A percentile compares a stretch with the other conserved stretches of the same genome.
Conservation (phyloP, 805 yeast genomes). For the Metschnikowia picachoensis region DNA sequence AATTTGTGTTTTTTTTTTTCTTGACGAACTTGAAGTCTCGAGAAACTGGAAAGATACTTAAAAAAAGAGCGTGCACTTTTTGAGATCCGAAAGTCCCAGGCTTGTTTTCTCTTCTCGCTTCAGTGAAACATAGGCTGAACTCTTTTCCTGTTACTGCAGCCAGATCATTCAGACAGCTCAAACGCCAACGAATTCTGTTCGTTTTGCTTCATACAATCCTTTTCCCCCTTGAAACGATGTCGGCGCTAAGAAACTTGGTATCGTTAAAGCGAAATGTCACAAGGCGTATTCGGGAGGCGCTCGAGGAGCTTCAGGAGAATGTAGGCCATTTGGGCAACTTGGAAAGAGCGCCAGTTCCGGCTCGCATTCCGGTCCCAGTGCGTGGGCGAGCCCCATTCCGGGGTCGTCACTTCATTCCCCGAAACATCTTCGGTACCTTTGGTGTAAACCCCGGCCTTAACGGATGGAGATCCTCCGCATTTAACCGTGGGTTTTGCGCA, state of each 20-base stretch:
- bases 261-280: constrained; percentile 42
- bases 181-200: too few species aligned
- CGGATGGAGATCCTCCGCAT: background rate
- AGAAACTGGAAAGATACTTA: too few species aligned
- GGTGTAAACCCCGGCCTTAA: background rate
- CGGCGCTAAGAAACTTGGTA: constrained; percentile 37
- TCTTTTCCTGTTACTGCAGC: too few species aligned
- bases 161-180: too few species aligned
- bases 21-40: too few species aligned
- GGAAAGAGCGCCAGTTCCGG: constrained; percentile 20
- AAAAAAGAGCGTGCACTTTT: too few species aligned
- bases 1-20: too few species aligned
- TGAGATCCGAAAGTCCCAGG: too few species aligned
- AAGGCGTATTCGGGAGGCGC: constrained; percentile 42
- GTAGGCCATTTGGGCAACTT: constrained; percentile 22
- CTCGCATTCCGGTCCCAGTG: constrained; percentile 35
- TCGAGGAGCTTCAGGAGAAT: constrained; percentile 43
- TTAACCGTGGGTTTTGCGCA: background rate
- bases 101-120: too few species aligned
- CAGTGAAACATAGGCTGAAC: too few species aligned
- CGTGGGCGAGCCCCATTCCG: constrained; percentile 28
- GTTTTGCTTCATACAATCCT: too few species aligned
- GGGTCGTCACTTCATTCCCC: background rate
- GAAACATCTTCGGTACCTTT: background rate
- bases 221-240: constrained; percentile 3